Conservation (phyloP, 768 basidiomycete genomes). For the Leccinum imitatum region DNA sequence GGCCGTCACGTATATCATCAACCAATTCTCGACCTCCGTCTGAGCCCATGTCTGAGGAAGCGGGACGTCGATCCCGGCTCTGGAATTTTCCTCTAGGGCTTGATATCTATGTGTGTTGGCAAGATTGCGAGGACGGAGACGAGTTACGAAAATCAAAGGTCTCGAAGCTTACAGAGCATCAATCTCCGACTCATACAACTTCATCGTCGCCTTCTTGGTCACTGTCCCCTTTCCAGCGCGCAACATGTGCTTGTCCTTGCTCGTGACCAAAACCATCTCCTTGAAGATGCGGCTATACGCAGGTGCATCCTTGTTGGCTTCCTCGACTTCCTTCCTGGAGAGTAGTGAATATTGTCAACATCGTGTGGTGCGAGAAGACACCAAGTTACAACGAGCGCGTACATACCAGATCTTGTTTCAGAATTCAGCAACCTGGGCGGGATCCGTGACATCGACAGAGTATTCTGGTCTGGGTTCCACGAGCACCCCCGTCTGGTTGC, state of each 20-base stretch:
- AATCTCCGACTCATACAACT: constrained; percentile 45
- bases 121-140: neutral
- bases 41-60: constrained; percentile 27
- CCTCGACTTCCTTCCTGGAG: constrained; percentile 38
- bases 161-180: constrained; percentile 38
- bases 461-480: constrained; percentile 34
- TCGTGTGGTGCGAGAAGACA: neutral
- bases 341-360: neutral
- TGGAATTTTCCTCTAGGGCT: constrained; percentile 26
- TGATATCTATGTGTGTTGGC: constrained; percentile 24
- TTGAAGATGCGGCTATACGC: constrained; percentile 46
- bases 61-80: constrained; percentile 22
- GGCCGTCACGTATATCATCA: constrained; percentile 22
- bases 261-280: constrained; percentile 50
- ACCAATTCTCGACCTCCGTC: constrained; percentile 25
- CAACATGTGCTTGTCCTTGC: constrained; percentile 42
- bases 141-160: neutral
- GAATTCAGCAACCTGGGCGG: constrained; percentile 29
- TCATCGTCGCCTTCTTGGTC: constrained; percentile 39
- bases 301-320: constrained; percentile 42
- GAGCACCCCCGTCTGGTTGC: constrained; percentile 29
- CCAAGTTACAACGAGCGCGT: neutral
- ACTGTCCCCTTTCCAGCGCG: constrained; percentile 49
- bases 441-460: constrained; percentile 33
- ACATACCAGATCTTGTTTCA: constrained; percentile 41